Evolutionary conservation across 257 asterid species (phyloP).

Genomic region (Osmanthus fragrans): DNA sequence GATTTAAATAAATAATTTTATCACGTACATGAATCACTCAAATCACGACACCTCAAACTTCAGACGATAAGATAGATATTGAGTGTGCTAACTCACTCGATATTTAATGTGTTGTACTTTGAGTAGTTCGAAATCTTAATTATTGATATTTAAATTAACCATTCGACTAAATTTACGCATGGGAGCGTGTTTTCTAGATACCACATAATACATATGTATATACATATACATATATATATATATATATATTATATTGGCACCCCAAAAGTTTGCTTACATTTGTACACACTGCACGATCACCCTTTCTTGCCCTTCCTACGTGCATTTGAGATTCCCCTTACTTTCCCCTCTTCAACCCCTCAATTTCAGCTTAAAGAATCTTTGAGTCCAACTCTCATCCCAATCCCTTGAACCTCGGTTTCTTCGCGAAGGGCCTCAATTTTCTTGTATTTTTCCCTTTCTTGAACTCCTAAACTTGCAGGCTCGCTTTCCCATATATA

Average conservation of each 20-base stretch:
- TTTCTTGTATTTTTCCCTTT: conserved; percentile 11
- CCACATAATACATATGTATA: no score
- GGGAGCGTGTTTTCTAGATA: no score
- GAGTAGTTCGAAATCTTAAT: no score
- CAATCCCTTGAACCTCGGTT: conserved; percentile 28
- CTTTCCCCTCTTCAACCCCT: conserved; percentile 31
- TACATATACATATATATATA: no score
- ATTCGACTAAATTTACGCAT: no score
- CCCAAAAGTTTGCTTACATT: conserved; percentile 41
- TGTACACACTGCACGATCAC: neutral
- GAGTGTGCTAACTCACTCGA: no score
- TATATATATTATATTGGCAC: conserved; percentile 13
- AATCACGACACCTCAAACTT: no score
- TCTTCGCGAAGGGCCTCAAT: conserved; percentile 24
- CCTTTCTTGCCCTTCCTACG: conserved; percentile 34
- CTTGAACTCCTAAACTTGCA: conserved; percentile 18
- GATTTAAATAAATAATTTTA: neutral
- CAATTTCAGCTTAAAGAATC: conserved; percentile 30
- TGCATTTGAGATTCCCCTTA: conserved; percentile 51
- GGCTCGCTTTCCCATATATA: conserved; percentile 6
- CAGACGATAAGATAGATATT: no score
- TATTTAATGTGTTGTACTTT: no score
- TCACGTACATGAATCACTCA: conserved; percentile 3
- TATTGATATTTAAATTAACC: no score
- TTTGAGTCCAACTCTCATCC: conserved; percentile 20